Conservation (phyloP, 2,329 filamentous ascomycete species). For the Fragosphaeria purpurea region DNA sequence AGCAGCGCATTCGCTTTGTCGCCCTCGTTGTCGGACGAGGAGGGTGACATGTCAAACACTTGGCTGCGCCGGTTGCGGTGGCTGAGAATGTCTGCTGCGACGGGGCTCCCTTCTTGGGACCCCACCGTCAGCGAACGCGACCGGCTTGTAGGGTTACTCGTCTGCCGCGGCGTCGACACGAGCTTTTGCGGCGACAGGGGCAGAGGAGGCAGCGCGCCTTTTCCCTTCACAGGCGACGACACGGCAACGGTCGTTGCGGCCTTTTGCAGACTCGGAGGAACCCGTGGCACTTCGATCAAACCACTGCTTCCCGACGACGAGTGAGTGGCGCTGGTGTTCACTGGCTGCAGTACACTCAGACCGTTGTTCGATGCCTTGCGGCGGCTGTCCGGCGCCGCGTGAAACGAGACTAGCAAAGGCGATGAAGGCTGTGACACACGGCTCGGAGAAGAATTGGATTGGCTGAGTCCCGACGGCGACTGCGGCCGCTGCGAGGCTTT, state of each 20-base stretch:
- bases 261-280: conserved; percentile 49
- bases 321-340: conserved; percentile 46
- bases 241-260: conserved; percentile 46
- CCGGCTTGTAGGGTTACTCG: conserved; percentile 53
- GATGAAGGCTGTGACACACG: conserved; percentile 71
- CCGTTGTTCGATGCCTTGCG: conserved; percentile 89
- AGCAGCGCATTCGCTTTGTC: conserved; percentile 70
- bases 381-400: conserved; percentile 67
- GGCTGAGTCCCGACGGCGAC: conserved; percentile 73
- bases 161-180: conserved; percentile 49
- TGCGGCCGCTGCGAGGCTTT: conserved; percentile 70
- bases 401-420: conserved; percentile 92
- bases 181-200: conserved; percentile 55
- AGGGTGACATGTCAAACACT: conserved; percentile 91
- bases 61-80: conserved; percentile 90
- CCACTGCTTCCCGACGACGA: conserved; percentile 48
- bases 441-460: conserved; percentile 77
- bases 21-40: conserved; percentile 94
- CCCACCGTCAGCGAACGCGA: conserved; percentile 86
- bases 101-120: conserved; percentile 80
- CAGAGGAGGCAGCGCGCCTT: conserved; percentile 37
- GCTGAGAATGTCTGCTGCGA: conserved; percentile 56
- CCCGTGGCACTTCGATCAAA: conserved; percentile 62
- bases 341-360: conserved; percentile 73
- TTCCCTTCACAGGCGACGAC: conserved; percentile 40